Conservation (phyloP, 73 alveolate genomes). For the Tetrahymena thermophila region DNA sequence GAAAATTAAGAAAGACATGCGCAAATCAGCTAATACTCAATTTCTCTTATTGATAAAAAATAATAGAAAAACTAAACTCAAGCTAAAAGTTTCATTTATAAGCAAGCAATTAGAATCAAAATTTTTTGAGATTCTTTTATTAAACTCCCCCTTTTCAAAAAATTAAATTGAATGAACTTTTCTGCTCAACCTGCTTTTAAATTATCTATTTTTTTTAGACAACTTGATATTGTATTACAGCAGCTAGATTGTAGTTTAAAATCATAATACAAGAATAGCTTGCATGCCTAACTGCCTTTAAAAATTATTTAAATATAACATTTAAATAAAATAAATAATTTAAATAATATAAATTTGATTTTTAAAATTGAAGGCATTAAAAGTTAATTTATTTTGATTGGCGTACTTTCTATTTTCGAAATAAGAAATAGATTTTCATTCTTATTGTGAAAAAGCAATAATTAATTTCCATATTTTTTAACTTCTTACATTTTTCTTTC, state of each 20-base stretch:
- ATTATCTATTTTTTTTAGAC: not conserved
- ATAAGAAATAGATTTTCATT: too few species aligned
- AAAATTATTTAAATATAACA: not conserved
- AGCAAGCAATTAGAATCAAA: not conserved
- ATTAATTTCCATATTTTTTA: not conserved
- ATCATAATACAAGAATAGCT: not conserved
- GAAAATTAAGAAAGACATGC: not conserved
- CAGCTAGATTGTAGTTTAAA: not conserved
- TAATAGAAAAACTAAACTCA: not conserved
- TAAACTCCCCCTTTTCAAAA: not conserved
- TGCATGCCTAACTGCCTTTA: not conserved
- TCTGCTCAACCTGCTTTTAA: not conserved
- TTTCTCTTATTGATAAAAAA: too few species aligned
- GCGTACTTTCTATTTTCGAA: not conserved
- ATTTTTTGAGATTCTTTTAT: not conserved
- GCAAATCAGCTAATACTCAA: not conserved
- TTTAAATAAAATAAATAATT: not conserved
- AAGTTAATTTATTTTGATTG: not conserved
- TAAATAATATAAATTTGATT: not conserved
- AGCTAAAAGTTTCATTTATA: not conserved
- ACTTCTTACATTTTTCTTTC: not conserved
- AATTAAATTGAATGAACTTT: not conserved
- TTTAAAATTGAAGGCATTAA: not conserved
- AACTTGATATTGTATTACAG: not conserved
- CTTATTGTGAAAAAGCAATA: too few species aligned